Conservation (phyloP, 2,329 filamentous ascomycete species). For the Paramyrothecium roridum region DNA sequence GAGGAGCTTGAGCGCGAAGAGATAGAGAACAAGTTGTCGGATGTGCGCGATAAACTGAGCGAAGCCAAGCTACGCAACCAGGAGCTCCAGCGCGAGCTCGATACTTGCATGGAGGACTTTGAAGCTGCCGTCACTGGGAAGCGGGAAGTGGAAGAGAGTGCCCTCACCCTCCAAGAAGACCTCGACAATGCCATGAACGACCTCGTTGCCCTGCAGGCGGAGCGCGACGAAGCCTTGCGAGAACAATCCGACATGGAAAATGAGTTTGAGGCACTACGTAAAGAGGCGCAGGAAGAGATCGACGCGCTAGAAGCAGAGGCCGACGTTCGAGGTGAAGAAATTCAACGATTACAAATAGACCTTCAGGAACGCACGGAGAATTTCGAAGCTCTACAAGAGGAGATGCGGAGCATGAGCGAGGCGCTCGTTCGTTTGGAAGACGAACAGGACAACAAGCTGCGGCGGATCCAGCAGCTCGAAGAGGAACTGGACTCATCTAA, state of each 20-base stretch:
- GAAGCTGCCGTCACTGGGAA: constrained; percentile 66
- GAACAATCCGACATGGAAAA: constrained; percentile 57
- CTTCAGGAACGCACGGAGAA: constrained; percentile 78
- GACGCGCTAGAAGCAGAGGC: constrained; percentile 67
- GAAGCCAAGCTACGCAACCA: constrained; percentile 86
- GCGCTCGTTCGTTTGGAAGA: constrained; percentile 85
- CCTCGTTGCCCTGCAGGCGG: constrained; percentile 71
- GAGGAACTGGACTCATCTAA: constrained; percentile 80
- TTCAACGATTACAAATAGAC: constrained; percentile 66
- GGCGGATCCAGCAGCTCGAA: constrained; percentile 79
- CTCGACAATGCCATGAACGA: constrained; percentile 78
- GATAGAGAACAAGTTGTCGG: constrained; percentile 77
- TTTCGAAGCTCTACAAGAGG: constrained; percentile 84
- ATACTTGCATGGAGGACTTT: constrained; percentile 76
- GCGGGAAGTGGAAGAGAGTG: constrained; percentile 55
- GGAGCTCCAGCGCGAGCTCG: constrained; percentile 78
- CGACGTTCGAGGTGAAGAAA: constrained; percentile 69
- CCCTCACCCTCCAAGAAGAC: constrained; percentile 71
- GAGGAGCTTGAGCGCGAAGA: constrained; percentile 82
- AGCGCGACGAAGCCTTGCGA: constrained; percentile 81
- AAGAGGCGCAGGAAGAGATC: constrained; percentile 64
- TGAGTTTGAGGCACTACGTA: constrained; percentile 58
- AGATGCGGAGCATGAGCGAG: constrained; percentile 90
- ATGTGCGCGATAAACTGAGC: constrained; percentile 82
- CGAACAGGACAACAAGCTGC: constrained; percentile 75